These are phyloP conservation scores for Fusarium sp. DNA, from an alignment of 2,329 filamentous ascomycete species.

Conservation along the genomic window DNA sequence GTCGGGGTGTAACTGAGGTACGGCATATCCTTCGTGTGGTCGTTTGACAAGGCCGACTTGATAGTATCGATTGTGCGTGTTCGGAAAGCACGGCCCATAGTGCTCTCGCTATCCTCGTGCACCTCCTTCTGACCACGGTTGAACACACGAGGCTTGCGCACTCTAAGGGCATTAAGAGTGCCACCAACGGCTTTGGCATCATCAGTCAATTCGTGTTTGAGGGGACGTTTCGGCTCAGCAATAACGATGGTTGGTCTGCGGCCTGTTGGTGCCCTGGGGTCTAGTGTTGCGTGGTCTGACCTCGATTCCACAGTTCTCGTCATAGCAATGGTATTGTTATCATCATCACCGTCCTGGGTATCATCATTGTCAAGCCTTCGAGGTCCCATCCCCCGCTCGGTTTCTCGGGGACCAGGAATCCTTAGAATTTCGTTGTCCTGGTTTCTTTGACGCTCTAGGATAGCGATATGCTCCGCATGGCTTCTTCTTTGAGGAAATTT, in stretches of 20 bases:
- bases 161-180: conserved; percentile 54
- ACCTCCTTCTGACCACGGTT: conserved; percentile 52
- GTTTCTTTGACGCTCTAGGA: conserved; percentile 85
- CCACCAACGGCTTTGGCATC: conserved; percentile 55
- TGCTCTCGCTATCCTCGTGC: conserved; percentile 50
- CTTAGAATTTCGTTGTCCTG: conserved; percentile 79
- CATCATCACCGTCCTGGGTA: conserved; percentile 50
- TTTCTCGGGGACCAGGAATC: conserved; percentile 92
- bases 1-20: conserved; percentile 97
- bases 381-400: conserved; percentile 82
- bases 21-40: conserved; percentile 72
- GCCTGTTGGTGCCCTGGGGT: conserved; percentile 44
- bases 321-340: conserved; percentile 46
- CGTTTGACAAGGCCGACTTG: conserved; percentile 64
- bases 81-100: conserved; percentile 43
- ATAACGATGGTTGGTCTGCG: conserved; percentile 72
- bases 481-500: conserved; percentile 57
- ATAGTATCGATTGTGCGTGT: conserved; percentile 69
- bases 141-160: conserved; percentile 56
- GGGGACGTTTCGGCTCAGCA: conserved; percentile 65
- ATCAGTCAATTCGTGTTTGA: conserved; percentile 52
- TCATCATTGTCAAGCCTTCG: conserved; percentile 58
- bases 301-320: conserved; percentile 44
- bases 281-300: conserved; percentile 33
- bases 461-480: conserved; percentile 85